Evolutionary conservation across 2,329 filamentous ascomycete species (phyloP).

Genomic region (Aspergillus uvarum): DNA sequence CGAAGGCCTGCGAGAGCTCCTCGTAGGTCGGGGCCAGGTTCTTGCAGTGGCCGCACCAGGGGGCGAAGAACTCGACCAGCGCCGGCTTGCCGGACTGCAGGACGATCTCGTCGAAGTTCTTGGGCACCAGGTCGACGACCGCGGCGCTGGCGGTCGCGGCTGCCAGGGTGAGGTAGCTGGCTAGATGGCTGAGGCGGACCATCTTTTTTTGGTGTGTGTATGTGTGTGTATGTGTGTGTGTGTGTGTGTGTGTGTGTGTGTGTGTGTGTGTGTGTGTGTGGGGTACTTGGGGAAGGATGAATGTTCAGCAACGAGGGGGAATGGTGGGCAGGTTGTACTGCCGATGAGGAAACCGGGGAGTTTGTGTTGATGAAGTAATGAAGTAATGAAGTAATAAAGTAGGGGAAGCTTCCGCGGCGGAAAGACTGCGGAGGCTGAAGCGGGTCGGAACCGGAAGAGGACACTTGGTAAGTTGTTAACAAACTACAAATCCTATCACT

Average conservation of each 20-base stretch:
- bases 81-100: slow-evolving; percentile 91
- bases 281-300: background rate
- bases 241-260: no score
- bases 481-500: background rate
- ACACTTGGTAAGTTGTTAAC: slow-evolving; percentile 30
- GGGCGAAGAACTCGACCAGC: slow-evolving; percentile 96
- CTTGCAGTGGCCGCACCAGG: slow-evolving; percentile 99
- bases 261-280: background rate
- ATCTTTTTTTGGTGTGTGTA: slow-evolving; percentile 26
- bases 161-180: slow-evolving; percentile 57
- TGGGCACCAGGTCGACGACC: slow-evolving; percentile 83
- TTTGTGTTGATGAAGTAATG: background rate
- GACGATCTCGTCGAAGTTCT: slow-evolving; percentile 89
- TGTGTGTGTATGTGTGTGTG: background rate
- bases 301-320: background rate
- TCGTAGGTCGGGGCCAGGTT: slow-evolving; percentile 92
- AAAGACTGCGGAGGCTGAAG: slow-evolving; percentile 9
- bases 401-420: slow-evolving; percentile 7
- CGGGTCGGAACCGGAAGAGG: slow-evolving; percentile 32
- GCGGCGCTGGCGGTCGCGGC: slow-evolving; percentile 72
- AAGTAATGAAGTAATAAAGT: slow-evolving; percentile 4
- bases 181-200: slow-evolving; percentile 48
- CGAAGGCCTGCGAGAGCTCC: slow-evolving; percentile 75
- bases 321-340: slow-evolving; percentile 6
- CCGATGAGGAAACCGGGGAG: background rate